These are phyloP conservation scores for Fragilaria crotonensis DNA, from an alignment of 108 stramenopile species.

Conservation along the genomic window DNA sequence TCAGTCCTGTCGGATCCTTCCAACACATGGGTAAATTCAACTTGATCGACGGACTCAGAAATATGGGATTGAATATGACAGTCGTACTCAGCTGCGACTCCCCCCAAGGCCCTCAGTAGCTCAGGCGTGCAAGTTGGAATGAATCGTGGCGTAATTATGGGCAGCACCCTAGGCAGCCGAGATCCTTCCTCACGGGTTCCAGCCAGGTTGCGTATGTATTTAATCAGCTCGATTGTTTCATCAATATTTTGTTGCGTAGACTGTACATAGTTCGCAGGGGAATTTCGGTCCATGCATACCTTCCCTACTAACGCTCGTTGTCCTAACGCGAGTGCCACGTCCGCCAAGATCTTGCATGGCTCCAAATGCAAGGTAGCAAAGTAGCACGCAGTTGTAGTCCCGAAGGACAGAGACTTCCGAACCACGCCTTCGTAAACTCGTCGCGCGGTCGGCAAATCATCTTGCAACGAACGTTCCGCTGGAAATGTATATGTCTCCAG, in stretches of 20 bases:
- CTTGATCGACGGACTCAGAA: constrained; percentile 29
- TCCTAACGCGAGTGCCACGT: constrained; percentile 34
- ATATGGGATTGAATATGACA: constrained; percentile 42
- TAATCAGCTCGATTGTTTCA: constrained; percentile 40
- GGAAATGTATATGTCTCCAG: constrained; percentile 70
- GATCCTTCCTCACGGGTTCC: background rate
- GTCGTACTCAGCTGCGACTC: constrained; percentile 32
- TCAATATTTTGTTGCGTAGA: constrained; percentile 30
- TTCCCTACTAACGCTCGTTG: constrained; percentile 74
- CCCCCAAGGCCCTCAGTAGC: constrained; percentile 40
- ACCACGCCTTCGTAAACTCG: constrained; percentile 38
- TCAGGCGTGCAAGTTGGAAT: constrained; percentile 58
- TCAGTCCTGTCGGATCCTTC: constrained; percentile 33
- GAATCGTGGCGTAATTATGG: constrained; percentile 62
- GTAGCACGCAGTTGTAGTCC: constrained; percentile 62
- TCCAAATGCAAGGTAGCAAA: constrained; percentile 54
- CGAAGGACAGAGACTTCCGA: constrained; percentile 29
- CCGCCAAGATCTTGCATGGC: constrained; percentile 47
- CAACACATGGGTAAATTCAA: constrained; percentile 39
- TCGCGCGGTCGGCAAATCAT: constrained; percentile 20
- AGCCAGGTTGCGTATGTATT: constrained; percentile 20
- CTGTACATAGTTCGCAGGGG: constrained; percentile 44
- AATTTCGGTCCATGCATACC: constrained; percentile 75
- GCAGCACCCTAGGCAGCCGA: constrained; percentile 28
- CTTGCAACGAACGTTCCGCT: constrained; percentile 29